phyloP scores from a whole-genome alignment of 176 grass and related monocot species.

The Pharus latifolius region DNA sequence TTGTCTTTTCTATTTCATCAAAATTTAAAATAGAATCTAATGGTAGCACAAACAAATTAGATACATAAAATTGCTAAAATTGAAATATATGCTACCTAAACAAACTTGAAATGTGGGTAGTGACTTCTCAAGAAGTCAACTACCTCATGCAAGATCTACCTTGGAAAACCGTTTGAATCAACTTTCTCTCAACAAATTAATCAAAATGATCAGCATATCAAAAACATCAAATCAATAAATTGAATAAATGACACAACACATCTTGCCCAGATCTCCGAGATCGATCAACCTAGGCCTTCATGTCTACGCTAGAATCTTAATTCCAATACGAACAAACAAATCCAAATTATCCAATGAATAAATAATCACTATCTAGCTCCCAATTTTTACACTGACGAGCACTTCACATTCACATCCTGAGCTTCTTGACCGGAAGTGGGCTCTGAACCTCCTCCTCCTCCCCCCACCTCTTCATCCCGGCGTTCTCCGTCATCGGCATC shows the following conservation, averaged over 20 bases:
- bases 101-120: too few species aligned
- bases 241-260: neutral
- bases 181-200: too few species aligned
- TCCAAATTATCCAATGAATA: neutral
- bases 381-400: neutral
- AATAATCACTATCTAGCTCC: neutral
- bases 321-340: too few species aligned
- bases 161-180: too few species aligned
- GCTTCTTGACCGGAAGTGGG: slow-evolving; percentile 52
- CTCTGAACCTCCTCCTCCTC: slow-evolving; percentile 76
- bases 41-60: too few species aligned
- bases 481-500: slow-evolving; percentile 21
- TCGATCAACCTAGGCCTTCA: neutral
- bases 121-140: too few species aligned
- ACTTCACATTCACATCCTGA: neutral
- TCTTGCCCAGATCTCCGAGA: neutral
- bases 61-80: too few species aligned
- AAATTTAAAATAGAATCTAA: too few species aligned
- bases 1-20: too few species aligned
- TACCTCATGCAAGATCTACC: too few species aligned
- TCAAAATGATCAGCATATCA: too few species aligned
- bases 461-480: slow-evolving; percentile 30
- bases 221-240: neutral
- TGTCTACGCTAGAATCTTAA: neutral
- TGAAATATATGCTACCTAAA: too few species aligned